Evolutionary conservation across 495 filamentous ascomycete genomes (phyloP).

Genomic region (Neurospora sp.): DNA sequence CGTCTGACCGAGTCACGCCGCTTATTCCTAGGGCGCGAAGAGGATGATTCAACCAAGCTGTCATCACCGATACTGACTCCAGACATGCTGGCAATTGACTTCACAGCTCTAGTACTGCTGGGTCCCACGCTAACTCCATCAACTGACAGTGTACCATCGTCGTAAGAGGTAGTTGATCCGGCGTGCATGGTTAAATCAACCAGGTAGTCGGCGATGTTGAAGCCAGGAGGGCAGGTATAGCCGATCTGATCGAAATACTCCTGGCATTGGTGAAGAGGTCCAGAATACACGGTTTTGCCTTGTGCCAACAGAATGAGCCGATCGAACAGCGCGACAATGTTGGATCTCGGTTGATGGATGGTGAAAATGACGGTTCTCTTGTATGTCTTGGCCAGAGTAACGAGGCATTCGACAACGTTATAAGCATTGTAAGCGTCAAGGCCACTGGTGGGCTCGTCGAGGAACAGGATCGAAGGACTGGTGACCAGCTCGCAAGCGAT

Average conservation of each 20-base stretch:
- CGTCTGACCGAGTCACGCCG: constrained; percentile 67
- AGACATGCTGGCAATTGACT: constrained; percentile 77
- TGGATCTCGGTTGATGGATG: constrained; percentile 98
- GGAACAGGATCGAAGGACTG: constrained; percentile 91
- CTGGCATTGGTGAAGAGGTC: constrained; percentile 81
- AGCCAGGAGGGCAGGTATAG: constrained; percentile 86
- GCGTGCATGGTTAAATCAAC: constrained; percentile 98
- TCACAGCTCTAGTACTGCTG: constrained; percentile 81
- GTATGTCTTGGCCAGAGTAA: constrained; percentile 90
- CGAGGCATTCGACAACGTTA: constrained; percentile 93
- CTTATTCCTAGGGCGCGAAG: constrained; percentile 51
- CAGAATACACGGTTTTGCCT: constrained; percentile 87
- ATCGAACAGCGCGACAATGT: constrained; percentile 98
- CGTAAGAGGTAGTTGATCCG: constrained; percentile 26
- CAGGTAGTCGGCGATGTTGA: constrained; percentile 97
- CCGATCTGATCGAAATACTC: constrained; percentile 85
- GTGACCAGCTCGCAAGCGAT: constrained; percentile 98
- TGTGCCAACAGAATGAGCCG: constrained; percentile 81
- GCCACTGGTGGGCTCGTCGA: constrained; percentile 94
- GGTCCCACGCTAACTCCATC: constrained; percentile 68
- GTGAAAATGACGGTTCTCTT: constrained; percentile 96
- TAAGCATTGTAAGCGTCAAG: constrained; percentile 94
- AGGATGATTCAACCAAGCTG: constrained; percentile 25
- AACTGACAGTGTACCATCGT: constrained; percentile 45
- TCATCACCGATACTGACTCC: constrained; percentile 53